These are phyloP conservation scores for Neurospora sp. DNA, from an alignment of 495 filamentous ascomycete species.

Conservation along the genomic window DNA sequence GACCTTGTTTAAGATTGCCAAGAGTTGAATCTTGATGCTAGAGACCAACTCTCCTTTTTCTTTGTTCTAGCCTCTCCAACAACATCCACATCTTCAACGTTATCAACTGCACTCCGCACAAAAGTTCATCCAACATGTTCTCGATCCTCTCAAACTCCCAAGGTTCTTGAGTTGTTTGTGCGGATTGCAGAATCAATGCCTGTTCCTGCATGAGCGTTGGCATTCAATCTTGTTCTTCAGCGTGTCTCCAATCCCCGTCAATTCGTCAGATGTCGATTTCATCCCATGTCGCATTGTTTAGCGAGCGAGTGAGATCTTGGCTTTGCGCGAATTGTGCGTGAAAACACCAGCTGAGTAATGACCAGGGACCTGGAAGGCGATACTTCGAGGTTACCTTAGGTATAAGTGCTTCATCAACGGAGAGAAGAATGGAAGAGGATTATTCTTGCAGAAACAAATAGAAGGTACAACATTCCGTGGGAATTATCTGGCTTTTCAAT, in stretches of 20 bases:
- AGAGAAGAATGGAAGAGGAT: neutral
- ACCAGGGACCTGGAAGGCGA: neutral
- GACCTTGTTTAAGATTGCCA: neutral
- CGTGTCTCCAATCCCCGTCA: neutral
- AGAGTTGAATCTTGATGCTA: neutral
- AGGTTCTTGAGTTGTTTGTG: neutral
- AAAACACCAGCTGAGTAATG: constrained; percentile 14
- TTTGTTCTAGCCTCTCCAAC: neutral
- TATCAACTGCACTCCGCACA: neutral
- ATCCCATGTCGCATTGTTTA: neutral
- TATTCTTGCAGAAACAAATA: neutral
- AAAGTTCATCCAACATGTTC: neutral
- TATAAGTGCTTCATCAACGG: neutral
- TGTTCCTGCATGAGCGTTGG: neutral
- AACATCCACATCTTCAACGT: neutral
- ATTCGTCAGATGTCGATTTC: neutral
- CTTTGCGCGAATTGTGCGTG: constrained; percentile 23
- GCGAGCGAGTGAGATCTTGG: neutral
- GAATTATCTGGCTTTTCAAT: neutral
- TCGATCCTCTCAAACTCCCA: neutral
- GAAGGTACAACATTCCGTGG: neutral
- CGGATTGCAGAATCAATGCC: neutral
- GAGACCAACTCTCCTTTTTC: neutral
- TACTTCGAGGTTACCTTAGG: neutral
- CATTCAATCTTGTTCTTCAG: neutral